Conservation (phyloP, 139 green algal species). For the Chlamydomonas schloesseri region DNA sequence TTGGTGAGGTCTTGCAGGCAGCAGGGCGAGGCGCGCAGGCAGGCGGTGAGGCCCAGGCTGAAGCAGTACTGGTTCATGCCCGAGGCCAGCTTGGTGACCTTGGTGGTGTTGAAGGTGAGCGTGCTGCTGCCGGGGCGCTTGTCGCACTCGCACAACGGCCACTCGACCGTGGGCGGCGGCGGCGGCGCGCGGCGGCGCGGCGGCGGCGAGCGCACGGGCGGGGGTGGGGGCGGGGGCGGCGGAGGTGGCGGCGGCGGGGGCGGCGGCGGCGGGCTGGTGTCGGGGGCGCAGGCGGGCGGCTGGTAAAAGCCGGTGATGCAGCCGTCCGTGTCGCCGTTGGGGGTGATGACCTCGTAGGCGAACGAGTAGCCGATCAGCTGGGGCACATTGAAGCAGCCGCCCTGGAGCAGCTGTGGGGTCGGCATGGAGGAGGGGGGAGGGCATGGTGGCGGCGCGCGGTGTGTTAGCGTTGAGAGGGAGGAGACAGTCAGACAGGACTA, state of each 20-base stretch:
- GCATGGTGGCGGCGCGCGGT: too few relatives aligned
- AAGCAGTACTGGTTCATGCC: constrained; percentile 5
- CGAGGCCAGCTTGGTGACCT: background rate
- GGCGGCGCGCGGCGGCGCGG: background rate
- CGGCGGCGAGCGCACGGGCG: background rate
- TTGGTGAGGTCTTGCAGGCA: constrained; percentile 23
- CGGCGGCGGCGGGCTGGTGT: background rate
- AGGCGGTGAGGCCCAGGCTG: background rate
- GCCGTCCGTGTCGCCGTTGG: too few relatives aligned
- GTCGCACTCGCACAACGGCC: constrained; percentile 23
- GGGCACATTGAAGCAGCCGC: too few relatives aligned
- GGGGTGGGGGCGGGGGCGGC: background rate
- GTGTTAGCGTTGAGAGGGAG: too few relatives aligned
- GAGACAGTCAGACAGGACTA: too few relatives aligned
- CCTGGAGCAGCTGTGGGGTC: too few relatives aligned
- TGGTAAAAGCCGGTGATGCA: background rate
- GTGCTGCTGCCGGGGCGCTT: background rate
- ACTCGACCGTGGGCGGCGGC: background rate
- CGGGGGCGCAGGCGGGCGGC: background rate
- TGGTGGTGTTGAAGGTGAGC: background rate
- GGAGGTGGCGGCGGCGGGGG: background rate
- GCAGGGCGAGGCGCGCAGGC: background rate
- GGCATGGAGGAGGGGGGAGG: too few relatives aligned
- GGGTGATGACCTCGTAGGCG: background rate
- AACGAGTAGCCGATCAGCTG: background rate